Base-by-base conservation (phyloP, 148 eudicot genomes). In the Vaccinium macrocarpon region DNA sequence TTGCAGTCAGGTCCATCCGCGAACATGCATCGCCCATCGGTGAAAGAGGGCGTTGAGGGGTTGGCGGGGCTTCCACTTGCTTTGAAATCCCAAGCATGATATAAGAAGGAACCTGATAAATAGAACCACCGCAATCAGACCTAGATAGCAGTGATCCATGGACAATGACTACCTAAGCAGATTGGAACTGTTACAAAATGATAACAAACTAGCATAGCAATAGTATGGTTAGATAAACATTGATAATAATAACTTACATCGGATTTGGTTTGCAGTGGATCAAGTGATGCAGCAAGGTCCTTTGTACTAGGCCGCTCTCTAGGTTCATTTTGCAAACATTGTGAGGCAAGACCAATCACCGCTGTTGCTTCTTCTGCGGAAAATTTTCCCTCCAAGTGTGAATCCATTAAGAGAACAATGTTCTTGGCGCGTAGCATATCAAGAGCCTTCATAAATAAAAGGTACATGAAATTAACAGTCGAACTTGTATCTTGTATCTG, bases 11-110 rank as follows among this genome's bases (percentile, higher is more conserved):
- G 84, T 96, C 98, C 89, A 84, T 89, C 83, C 98, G 87, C n/a
- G 95, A 93, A 87, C 99, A 96, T 27, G 99, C 99, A 83, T 96
- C 99, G 6, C 97, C 98, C 93, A 96, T 90, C 0, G 98, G 89
- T 9, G 99, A 90, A 70, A 94, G 95, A 64, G 93, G 92, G 27
- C 91, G 92, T 62, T 86, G 93, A 35, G 94, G 95, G 13, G 93
- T 89, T 56, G 94, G 86, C 61, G 98, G 95, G 14, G 94, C 88
- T 85, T 91, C 98, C 78, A 87, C 97, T 79, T 87, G 92, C 86
- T 96, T 91, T 64, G 89, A 46, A 72, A 93, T 91, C 82, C 98
- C 99, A 29, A 94, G 93, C 94, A 93, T 90, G 57, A 92, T 89
- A 84, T 89, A 78, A 75, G 97, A 92, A 32, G 93, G 93, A 75